phyloP scores from a whole-genome alignment of 106 monocot genomes.

The Hemerocallis citrina region DNA sequence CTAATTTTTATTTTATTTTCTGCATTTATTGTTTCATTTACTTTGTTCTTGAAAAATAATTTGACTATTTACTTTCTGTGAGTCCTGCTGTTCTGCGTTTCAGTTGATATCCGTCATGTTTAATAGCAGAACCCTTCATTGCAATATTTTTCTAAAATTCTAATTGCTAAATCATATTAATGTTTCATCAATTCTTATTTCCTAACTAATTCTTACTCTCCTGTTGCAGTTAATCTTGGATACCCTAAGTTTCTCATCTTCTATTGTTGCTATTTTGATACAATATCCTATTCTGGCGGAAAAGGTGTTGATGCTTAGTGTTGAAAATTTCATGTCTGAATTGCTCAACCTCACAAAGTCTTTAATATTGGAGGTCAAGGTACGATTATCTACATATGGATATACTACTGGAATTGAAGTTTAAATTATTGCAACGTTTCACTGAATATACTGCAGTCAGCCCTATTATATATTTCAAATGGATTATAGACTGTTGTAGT shows the following conservation, averaged over 20 bases:
- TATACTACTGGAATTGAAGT: background rate
- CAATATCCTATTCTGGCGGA: constrained; percentile 36
- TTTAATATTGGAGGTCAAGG: constrained; percentile 65
- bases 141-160: background rate
- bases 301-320: constrained; percentile 23
- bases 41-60: no score
- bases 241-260: constrained; percentile 50
- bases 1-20: no score
- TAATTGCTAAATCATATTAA: background rate
- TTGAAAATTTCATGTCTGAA: constrained; percentile 61
- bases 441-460: background rate
- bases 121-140: background rate
- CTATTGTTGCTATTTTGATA: constrained; percentile 30
- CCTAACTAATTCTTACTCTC: constrained; percentile 5
- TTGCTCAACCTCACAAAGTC: constrained; percentile 49
- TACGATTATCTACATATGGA: constrained; percentile 11
- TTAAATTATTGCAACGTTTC: background rate
- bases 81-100: constrained; percentile 2
- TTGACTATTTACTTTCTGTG: no score
- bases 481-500: background rate
- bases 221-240: constrained; percentile 62
- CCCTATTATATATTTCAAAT: background rate
- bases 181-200: background rate
- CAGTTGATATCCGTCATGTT: background rate
- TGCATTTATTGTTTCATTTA: background rate